These are phyloP conservation scores for Picea mariana DNA, from an alignment of 83 land plant species.

Conservation along the genomic window DNA sequence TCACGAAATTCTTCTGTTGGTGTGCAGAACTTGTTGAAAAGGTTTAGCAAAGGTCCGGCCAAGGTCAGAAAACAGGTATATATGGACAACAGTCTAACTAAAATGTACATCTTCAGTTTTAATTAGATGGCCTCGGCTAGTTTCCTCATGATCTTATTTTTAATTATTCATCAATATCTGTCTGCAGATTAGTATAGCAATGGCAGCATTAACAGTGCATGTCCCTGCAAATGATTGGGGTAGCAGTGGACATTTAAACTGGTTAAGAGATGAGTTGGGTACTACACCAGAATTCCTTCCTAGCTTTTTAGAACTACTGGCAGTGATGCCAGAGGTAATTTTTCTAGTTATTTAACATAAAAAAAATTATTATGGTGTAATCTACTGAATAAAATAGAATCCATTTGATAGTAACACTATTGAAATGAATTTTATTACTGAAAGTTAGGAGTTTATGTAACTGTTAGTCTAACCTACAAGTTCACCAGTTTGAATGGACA, in stretches of 20 bases:
- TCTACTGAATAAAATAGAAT: not conserved
- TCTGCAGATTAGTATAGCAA: slow-evolving; percentile 88
- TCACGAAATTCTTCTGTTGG: not conserved
- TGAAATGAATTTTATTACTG: too few relatives aligned
- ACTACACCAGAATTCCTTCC: slow-evolving; percentile 66
- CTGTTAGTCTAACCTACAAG: not conserved
- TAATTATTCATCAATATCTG: too few relatives aligned
- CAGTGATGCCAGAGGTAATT: slow-evolving; percentile 89
- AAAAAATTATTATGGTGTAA: not conserved
- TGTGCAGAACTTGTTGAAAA: slow-evolving; percentile 74
- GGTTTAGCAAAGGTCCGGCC: slow-evolving; percentile 78
- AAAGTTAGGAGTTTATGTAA: not conserved
- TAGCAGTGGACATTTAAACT: slow-evolving; percentile 77
- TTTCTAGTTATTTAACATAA: not conserved
- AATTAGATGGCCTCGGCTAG: not conserved
- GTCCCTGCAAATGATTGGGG: slow-evolving; percentile 94
- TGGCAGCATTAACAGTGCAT: slow-evolving; percentile 91
- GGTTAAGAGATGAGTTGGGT: slow-evolving; percentile 82
- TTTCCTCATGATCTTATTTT: not conserved
- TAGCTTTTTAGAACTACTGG: slow-evolving; percentile 75
- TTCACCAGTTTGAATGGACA: not conserved
- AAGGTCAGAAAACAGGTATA: slow-evolving; percentile 93
- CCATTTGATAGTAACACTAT: not conserved
- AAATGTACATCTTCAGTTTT: not conserved
- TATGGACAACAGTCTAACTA: not conserved